These are phyloP conservation scores for Ustilago cynodontis DNA, from an alignment of 1,284 basidiomycete species.

Conservation along the genomic window DNA sequence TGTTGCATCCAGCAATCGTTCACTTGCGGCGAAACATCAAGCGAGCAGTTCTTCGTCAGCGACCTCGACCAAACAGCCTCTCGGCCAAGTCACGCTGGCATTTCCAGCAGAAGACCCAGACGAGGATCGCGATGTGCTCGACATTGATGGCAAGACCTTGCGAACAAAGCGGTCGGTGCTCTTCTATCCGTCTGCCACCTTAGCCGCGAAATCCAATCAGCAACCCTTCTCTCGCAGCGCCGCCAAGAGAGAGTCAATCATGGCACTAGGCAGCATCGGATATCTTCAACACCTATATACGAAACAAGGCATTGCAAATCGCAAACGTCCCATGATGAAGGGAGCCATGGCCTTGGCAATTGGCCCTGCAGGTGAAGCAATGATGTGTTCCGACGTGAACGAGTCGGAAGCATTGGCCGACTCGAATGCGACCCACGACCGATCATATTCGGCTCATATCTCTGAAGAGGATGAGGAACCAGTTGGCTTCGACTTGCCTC, in stretches of 20 bases:
- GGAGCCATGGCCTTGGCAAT: conserved; percentile 51
- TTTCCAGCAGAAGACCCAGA: conserved; percentile 38
- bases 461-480: conserved; percentile 23
- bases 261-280: conserved; percentile 59
- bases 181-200: conserved; percentile 48
- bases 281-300: conserved; percentile 60
- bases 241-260: conserved; percentile 56
- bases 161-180: conserved; percentile 30
- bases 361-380: conserved; percentile 50
- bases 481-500: conserved; percentile 24
- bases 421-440: not conserved
- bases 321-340: conserved; percentile 39
- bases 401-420: not conserved
- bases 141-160: conserved; percentile 34
- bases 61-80: not conserved
- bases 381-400: conserved; percentile 12
- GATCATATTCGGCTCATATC: conserved; percentile 5
- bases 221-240: conserved; percentile 60
- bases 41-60: not conserved
- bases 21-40: not conserved
- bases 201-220: conserved; percentile 51
- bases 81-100: conserved; percentile 1
- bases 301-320: conserved; percentile 59
- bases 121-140: conserved; percentile 40
- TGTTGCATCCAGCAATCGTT: not conserved